These are phyloP conservation scores for Funneliformis caledonium DNA, from an alignment of 371 early-diverging fungal genomes.

Conservation along the genomic window DNA sequence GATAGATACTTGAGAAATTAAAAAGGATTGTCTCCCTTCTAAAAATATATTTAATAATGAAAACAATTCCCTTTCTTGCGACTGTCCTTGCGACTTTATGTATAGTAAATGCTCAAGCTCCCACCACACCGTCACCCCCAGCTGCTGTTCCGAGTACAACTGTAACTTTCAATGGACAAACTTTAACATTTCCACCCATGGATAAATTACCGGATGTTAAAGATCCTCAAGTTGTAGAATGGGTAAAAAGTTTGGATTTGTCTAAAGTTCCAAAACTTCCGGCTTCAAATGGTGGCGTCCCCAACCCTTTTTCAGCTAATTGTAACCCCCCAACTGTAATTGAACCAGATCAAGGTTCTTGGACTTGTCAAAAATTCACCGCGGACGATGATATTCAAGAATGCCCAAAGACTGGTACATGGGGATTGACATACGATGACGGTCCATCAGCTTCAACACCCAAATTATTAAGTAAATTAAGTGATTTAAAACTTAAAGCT, in stretches of 20 bases:
- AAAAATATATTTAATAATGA: too few relatives aligned
- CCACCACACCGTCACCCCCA: not conserved
- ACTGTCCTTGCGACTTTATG: too few relatives aligned
- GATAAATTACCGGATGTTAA: conserved; percentile 9
- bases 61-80: too few relatives aligned
- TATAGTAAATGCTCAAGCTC: too few relatives aligned
- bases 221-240: conserved; percentile 3
- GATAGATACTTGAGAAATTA: too few relatives aligned
- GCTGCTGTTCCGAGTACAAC: not conserved
- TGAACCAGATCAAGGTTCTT: conserved; percentile 31
- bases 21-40: too few relatives aligned
- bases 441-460: conserved; percentile 45
- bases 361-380: conserved; percentile 30
- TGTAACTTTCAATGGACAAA: not conserved
- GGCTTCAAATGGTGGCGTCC: conserved; percentile 4
- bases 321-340: conserved; percentile 13
- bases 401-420: conserved; percentile 27
- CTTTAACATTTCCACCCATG: not conserved
- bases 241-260: conserved; percentile 10
- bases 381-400: not conserved
- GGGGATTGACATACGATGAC: conserved; percentile 49
- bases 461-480: conserved; percentile 56
- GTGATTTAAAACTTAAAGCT: conserved; percentile 57
- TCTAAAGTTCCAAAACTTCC: conserved; percentile 26
- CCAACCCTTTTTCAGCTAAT: not conserved